Conservation (phyloP, 1,139 yeast species). For the Sugiyamaella neomexicana region DNA sequence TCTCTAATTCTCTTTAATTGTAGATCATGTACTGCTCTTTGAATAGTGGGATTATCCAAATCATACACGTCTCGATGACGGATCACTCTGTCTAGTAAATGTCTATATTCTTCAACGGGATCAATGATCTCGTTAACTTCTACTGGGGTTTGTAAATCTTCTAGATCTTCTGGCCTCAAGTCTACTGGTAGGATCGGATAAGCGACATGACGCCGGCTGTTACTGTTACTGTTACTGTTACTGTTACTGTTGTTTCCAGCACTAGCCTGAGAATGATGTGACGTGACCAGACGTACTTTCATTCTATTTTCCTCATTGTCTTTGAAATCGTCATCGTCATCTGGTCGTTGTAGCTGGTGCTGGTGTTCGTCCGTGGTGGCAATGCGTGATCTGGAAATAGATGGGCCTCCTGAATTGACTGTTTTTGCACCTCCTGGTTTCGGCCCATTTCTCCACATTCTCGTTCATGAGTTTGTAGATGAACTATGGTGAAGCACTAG, state of each 20-base stretch:
- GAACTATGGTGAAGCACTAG: too few species aligned
- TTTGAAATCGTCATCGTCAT: neutral
- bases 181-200: constrained; percentile 9
- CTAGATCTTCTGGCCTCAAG: constrained; percentile 3
- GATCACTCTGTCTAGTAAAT: neutral
- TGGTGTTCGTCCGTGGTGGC: neutral
- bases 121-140: constrained; percentile 2
- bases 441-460: constrained; percentile 6
- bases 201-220: constrained; percentile 2
- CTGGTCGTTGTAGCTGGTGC: neutral
- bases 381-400: neutral
- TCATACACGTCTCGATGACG: neutral
- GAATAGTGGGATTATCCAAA: neutral
- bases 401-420: neutral
- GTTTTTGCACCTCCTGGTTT: neutral
- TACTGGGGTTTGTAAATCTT: constrained; percentile 9
- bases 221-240: too few species aligned
- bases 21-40: neutral
- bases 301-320: constrained; percentile 12
- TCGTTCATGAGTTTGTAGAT: too few species aligned
- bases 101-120: neutral
- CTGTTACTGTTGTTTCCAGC: neutral
- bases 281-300: constrained; percentile 5
- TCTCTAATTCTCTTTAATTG: constrained; percentile 4
- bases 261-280: neutral